Conservation (phyloP, 805 yeast species). For the Metschnikowia matae region DNA sequence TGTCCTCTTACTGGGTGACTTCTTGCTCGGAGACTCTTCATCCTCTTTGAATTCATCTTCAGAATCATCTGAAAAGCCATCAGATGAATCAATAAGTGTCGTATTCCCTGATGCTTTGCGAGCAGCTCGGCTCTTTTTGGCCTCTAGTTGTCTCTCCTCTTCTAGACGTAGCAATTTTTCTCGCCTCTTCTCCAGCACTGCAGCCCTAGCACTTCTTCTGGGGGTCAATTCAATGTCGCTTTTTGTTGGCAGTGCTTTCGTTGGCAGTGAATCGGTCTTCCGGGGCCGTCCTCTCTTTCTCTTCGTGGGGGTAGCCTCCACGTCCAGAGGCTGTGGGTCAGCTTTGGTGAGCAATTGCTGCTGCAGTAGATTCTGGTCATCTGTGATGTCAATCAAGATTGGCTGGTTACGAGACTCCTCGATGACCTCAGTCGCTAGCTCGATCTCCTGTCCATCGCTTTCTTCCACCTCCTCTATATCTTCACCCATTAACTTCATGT, state of each 20-base stretch:
- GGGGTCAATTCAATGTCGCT: slow-evolving; percentile 2
- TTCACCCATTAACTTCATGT: slow-evolving; percentile 30
- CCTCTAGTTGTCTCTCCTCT: slow-evolving; percentile 4
- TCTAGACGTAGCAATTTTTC: slow-evolving; percentile 9
- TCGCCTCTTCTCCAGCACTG: slow-evolving; percentile 5
- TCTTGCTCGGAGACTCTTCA: background rate
- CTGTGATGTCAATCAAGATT: background rate
- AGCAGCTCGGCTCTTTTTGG: background rate
- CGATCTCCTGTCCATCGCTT: slow-evolving; percentile 31
- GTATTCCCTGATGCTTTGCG: background rate
- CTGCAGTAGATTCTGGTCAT: background rate
- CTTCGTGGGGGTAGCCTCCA: slow-evolving; percentile 9
- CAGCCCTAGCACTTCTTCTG: slow-evolving; percentile 7
- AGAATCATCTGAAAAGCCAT: background rate
- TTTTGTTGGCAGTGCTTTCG: slow-evolving; percentile 9
- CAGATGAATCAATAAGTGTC: background rate
- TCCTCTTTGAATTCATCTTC: background rate
- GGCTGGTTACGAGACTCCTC: slow-evolving; percentile 15
- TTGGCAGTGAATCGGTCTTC: slow-evolving; percentile 9
- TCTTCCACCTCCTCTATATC: slow-evolving; percentile 28
- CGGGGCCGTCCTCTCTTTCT: slow-evolving; percentile 16
- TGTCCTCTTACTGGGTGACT: background rate
- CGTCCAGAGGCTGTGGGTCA: background rate
- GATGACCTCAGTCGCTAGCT: slow-evolving; percentile 42
- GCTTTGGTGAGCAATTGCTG: background rate